These are phyloP conservation scores for Aureobasidium uvarum DNA, from an alignment of 2,329 filamentous ascomycete species.

Conservation along the genomic window DNA sequence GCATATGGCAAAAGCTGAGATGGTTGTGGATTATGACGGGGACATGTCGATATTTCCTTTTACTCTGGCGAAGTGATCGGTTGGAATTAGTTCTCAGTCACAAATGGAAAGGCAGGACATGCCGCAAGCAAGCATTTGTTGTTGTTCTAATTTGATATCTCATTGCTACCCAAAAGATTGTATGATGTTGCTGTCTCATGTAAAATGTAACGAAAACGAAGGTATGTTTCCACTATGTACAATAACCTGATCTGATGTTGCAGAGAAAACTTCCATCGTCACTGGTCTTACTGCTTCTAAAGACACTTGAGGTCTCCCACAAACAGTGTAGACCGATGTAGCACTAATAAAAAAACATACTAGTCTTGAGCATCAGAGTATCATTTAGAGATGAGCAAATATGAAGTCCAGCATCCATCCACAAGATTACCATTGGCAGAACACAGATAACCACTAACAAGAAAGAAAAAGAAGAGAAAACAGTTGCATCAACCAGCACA, in stretches of 20 bases:
- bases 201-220: not conserved
- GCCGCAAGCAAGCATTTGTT: constrained; percentile 6
- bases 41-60: constrained; percentile 6
- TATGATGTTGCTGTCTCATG: not conserved
- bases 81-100: not conserved
- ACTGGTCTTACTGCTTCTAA: too few species aligned
- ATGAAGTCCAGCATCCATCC: not conserved
- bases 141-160: not conserved
- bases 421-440: not conserved
- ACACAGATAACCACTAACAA: not conserved
- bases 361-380: too few species aligned
- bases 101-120: constrained; percentile 1
- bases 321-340: not conserved
- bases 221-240: not conserved
- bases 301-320: too few species aligned
- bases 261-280: not conserved
- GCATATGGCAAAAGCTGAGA: not conserved
- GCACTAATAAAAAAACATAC: too few species aligned
- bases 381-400: too few species aligned
- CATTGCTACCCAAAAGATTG: not conserved
- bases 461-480: too few species aligned
- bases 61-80: not conserved
- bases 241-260: too few species aligned
- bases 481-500: not conserved
- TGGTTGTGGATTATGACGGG: not conserved